Base-by-base conservation (phyloP, 805 yeast genomes). In the Yamadazyma philogaea region DNA sequence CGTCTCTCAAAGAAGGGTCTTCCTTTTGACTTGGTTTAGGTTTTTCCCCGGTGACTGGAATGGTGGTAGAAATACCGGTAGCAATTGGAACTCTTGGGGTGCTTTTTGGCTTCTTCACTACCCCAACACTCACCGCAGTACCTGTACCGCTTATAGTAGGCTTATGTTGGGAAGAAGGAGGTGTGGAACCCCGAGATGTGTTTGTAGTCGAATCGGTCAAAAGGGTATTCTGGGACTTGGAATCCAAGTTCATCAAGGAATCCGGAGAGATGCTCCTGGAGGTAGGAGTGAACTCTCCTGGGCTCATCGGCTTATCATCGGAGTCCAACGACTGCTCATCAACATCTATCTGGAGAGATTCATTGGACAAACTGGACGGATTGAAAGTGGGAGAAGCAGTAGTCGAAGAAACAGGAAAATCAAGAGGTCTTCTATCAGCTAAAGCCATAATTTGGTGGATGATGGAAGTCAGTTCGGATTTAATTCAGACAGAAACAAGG, bases 31-130 rank as follows among this genome's bases (percentile, higher is more conserved):
- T 74, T 2, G 95, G 95, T 50, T 67, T 68, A 36, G 90, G 89
- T 50, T 70, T 69, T 47, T 70, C 75, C 28, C 91, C 91, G 11
- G 90, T 82, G 6, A 85, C 86, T 1, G 93, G 93, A 44, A 85
- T 84, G 2, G 85, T 77, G 34, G 89, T 83, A 11, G 90, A 81
- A 30, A 85, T 82, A 37, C 88, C 87, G 30, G 85, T 79, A 2
- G 85, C 85, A 40, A 77, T 73, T 19, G 80, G 78, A 19, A 74
- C 75, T 40, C 81, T 66, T 16, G 66, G 55, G 8, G 67, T 48
- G 34, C 55, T 56, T 50, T 70, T 70, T 17, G 61, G 59, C 49
- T 70, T 70, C 40, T 66, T 65, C 28, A 22, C 11, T 6, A 10
- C 14, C 4, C 39, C 41, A 38, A 11, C 12, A 17, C 30, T 15